A percentile compares a stretch with the other conserved stretches of the same genome.
Conservation (phyloP, 2,329 filamentous ascomycete genomes). For the Chrysosporium keratinophilum region DNA sequence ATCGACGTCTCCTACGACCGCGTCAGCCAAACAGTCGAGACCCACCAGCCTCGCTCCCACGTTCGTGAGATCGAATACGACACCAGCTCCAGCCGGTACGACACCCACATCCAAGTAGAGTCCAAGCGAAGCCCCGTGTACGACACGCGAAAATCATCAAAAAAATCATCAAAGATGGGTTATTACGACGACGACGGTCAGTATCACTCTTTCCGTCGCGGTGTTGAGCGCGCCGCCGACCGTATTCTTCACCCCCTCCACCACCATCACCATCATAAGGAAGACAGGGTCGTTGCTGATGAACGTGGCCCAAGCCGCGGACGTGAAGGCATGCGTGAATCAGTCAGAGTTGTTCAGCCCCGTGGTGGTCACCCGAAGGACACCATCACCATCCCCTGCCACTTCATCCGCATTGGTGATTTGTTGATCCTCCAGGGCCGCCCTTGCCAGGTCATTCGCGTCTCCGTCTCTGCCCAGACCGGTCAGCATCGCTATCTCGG, state of each 20-base stretch:
- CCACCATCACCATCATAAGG: slow-evolving; percentile 40
- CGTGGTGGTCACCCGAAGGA: slow-evolving; percentile 49
- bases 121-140: slow-evolving; percentile 43
- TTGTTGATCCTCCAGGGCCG: slow-evolving; percentile 98
- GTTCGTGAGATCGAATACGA: slow-evolving; percentile 20
- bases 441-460: slow-evolving; percentile 99
- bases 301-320: slow-evolving; percentile 38
- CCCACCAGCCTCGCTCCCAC: slow-evolving; percentile 9
- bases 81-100: slow-evolving; percentile 25
- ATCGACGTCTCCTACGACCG: slow-evolving; percentile 22
- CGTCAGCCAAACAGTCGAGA: slow-evolving; percentile 17
- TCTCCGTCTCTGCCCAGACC: slow-evolving; percentile 94
- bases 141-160: slow-evolving; percentile 39
- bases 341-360: slow-evolving; percentile 43
- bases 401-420: slow-evolving; percentile 98
- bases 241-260: slow-evolving; percentile 54
- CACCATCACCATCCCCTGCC: slow-evolving; percentile 96
- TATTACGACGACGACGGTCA: slow-evolving; percentile 72
- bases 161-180: slow-evolving; percentile 53
- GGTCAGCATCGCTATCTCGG: slow-evolving; percentile 99
- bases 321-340: slow-evolving; percentile 36
- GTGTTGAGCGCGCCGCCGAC: slow-evolving; percentile 56
- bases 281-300: slow-evolving; percentile 33
- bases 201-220: slow-evolving; percentile 64
- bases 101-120: slow-evolving; percentile 39